Evolutionary conservation across 768 basidiomycete species (phyloP), one percentile per base, ranked within the genome.

Genomic region (Panaeolus cyanescens): DNA sequence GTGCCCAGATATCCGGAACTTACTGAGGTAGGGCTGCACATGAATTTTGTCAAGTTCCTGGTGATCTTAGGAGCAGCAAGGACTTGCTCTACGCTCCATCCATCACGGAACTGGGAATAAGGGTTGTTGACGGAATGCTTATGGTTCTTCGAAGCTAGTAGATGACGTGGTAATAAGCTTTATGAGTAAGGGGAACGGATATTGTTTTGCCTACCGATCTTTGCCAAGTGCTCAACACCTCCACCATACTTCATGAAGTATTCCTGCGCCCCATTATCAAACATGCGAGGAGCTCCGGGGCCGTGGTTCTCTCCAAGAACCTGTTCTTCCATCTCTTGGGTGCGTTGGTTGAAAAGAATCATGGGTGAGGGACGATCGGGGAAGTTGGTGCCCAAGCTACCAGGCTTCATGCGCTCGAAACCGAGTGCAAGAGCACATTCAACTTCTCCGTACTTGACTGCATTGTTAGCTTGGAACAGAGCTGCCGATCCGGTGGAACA

Each of bases 11-110:
- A 17, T 31, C 28, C 9, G 3, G 25, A 19, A 71, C 80, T 60
- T 62, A 85, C 90, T 33, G 86, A 93, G 32, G 92, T 95, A 0
- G 92, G 92, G 66, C 90, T 93, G 69, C 92, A 94, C 91, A 93
- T 94, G 71, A 85, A 88, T 72, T 90, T 90, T 2, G 92, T 92
- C 54, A 92, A 75, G 65, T 91, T 83, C 50, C 85, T 87, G 40
- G 81, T 89, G 70, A 93, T 85, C 74, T 87, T 88, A 5, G 83
- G 81, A 2, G 91, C 82, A 10, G 79, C 78, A 57, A 91, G 70
- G 28, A 93, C 81, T 66, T 93, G 83, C 65, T 92, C 86, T 19
- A 84, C 83, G 19, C 80, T 86, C 89, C 90, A 92, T 4, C 90
- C 89, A 66, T 88, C 83, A 5, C 87, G 83, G 73, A 95, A 95